Evolutionary conservation across 2,329 filamentous ascomycete species (phyloP), one percentile per base, ranked within the genome.

Genomic region (Fusarium staphyleae): DNA sequence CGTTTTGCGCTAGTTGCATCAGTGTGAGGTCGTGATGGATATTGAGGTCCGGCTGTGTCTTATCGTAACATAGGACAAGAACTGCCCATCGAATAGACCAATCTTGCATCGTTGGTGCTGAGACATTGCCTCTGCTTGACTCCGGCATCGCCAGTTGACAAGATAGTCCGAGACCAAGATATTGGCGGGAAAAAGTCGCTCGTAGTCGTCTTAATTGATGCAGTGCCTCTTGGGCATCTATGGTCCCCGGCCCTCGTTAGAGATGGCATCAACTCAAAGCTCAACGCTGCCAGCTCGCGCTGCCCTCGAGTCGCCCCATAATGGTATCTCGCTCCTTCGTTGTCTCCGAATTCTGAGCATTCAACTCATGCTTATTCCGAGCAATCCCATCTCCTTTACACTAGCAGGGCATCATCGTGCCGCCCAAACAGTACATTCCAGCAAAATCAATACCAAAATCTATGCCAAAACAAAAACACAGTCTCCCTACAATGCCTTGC

Each of bases 381-480:
- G 53, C 44, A 51, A 28, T 37, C 18, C 30, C 37, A 11, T 47
- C 30, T 52, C 57, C 39, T 37, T 48, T 16, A 40, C 39, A 35
- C 32, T 41, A 29, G 35, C 36, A 36, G 39, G 26, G 22, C 47
- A 30, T 43, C 15, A 34, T 11, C 16, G 30, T 37, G 46, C 53
- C 44, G 34, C 40, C 34, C 29, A 35, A 14, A 13, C n/a, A 24
- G 42, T 30, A n/a, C 28, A 22, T 15, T 52, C 33, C 32, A 29
- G 35, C 32, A 55, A 60, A 29, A 52, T 35, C 35, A 47, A 34
- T 18, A 36, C 35, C 37, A 35, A 42, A 43, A 52, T 62, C 59
- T 63, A 63, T 62, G 48, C 55, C 55, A 62, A 36, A 55, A 28
- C 19, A 47, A 32, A 59, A 34, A 43, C 30, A 59, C 45, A 15